phyloP scores from a whole-genome alignment of 495 filamentous ascomycete genomes.

The Annulohypoxylon nitens region DNA sequence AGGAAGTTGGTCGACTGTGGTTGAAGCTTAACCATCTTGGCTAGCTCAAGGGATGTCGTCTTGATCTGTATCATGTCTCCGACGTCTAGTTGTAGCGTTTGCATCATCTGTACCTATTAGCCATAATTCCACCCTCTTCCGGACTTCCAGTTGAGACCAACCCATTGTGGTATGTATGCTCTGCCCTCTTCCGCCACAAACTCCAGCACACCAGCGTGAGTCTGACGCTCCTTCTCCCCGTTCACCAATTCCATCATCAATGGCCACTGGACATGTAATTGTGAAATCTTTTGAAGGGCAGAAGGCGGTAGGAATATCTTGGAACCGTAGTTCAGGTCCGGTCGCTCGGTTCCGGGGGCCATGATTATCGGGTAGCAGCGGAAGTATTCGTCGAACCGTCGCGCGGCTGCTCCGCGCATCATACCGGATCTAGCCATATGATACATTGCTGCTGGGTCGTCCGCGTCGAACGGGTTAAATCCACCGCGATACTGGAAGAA shows the following conservation, averaged over 20 bases:
- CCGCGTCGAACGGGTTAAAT: slow-evolving; percentile 65
- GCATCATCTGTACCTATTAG: slow-evolving; percentile 79
- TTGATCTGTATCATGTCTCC: slow-evolving; percentile 96
- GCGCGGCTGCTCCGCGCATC: slow-evolving; percentile 53
- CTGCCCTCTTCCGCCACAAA: slow-evolving; percentile 98
- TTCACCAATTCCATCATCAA: slow-evolving; percentile 97
- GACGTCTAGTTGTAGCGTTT: slow-evolving; percentile 86
- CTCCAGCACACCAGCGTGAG: slow-evolving; percentile 94
- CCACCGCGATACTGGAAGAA: slow-evolving; percentile 51
- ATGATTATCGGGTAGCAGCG: slow-evolving; percentile 94
- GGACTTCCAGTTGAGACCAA: slow-evolving; percentile 56
- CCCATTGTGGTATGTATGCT: slow-evolving; percentile 96
- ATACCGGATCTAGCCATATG: slow-evolving; percentile 57
- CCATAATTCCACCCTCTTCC: slow-evolving; percentile 18
- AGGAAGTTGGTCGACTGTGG: slow-evolving; percentile 92
- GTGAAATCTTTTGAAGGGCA: slow-evolving; percentile 93
- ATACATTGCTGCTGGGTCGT: slow-evolving; percentile 68
- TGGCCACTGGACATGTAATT: slow-evolving; percentile 97
- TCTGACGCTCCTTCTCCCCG: slow-evolving; percentile 79
- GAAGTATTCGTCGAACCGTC: slow-evolving; percentile 96
- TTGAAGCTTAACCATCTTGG: slow-evolving; percentile 94
- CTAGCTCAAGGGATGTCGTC: slow-evolving; percentile 89
- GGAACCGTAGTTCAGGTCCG: slow-evolving; percentile 93
- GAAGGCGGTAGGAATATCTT: slow-evolving; percentile 97
- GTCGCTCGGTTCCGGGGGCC: slow-evolving; percentile 91